phyloP scores from a whole-genome alignment of 768 basidiomycete genomes.

The Russula dissimulans region DNA sequence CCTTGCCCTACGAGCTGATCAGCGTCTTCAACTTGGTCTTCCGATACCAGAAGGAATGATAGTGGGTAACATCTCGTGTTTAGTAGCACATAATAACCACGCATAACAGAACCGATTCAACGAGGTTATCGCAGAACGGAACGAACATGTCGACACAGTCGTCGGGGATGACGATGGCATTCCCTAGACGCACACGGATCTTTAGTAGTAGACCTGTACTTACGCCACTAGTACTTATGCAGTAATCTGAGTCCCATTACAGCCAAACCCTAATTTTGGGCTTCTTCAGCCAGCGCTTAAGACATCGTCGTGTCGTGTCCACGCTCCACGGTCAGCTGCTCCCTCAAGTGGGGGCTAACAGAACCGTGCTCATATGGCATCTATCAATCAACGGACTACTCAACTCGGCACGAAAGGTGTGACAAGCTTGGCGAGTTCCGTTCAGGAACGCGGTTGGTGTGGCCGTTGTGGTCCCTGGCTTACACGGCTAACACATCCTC shows the following conservation, averaged over 20 bases:
- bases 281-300: background rate
- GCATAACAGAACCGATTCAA: constrained; percentile 14
- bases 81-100: background rate
- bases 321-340: constrained; percentile 35
- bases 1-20: constrained; percentile 26
- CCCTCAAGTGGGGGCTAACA: constrained; percentile 23
- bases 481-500: background rate
- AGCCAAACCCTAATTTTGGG: constrained; percentile 9
- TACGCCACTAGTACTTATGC: too few species aligned
- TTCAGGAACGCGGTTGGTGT: constrained; percentile 43
- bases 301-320: constrained; percentile 51
- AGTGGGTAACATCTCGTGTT: constrained; percentile 1
- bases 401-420: constrained; percentile 13
- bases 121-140: constrained; percentile 9
- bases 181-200: constrained; percentile 34
- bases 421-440: constrained; percentile 25
- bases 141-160: background rate
- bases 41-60: constrained; percentile 12
- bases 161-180: constrained; percentile 45
- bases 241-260: too few species aligned
- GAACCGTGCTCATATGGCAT: constrained; percentile 1
- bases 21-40: constrained; percentile 8
- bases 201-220: background rate
- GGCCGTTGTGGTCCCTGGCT: background rate
- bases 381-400: background rate